Percentiles rank a stretch among this genome's conserved stretches.
These are phyloP conservation scores for Populus nigra DNA, from an alignment of 345 rosid species.

Conservation along the genomic window DNA sequence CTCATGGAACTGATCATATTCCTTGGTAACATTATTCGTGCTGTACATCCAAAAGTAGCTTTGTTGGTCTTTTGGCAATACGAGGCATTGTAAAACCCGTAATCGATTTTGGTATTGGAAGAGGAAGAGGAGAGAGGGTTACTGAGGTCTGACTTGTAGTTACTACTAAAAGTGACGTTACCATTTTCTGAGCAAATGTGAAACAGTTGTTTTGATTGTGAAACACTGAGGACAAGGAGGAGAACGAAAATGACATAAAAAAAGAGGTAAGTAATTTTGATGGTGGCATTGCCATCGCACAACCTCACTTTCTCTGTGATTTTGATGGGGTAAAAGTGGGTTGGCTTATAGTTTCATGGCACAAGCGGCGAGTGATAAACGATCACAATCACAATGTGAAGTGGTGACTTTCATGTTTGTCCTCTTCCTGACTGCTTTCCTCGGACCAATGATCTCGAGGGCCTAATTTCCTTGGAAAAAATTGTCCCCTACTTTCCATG, in stretches of 20 bases:
- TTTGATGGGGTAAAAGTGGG: too few relatives aligned
- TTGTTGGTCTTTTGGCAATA: conserved; percentile 14
- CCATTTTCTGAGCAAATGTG: background rate
- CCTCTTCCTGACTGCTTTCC: too few relatives aligned
- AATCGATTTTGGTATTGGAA: background rate
- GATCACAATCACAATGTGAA: too few relatives aligned
- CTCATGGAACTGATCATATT: conserved; percentile 8
- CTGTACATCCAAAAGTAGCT: background rate
- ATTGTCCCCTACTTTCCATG: too few relatives aligned
- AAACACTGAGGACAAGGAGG: background rate
- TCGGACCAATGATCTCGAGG: too few relatives aligned
- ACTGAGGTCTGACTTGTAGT: conserved; percentile 17
- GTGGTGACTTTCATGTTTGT: too few relatives aligned
- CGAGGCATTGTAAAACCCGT: background rate
- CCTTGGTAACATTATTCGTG: conserved; percentile 2
- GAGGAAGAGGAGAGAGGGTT: conserved; percentile 13
- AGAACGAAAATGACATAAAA: background rate
- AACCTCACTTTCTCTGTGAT: background rate
- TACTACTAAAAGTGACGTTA: conserved; percentile 19
- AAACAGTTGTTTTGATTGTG: background rate
- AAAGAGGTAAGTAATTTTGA: background rate
- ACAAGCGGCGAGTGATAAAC: too few relatives aligned
- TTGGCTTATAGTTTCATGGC: too few relatives aligned
- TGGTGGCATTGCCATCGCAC: background rate
- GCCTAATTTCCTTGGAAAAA: too few relatives aligned